Evolutionary conservation across 2,329 filamentous ascomycete genomes (phyloP).

Genomic region (Aspergillus pseudonomiae): DNA sequence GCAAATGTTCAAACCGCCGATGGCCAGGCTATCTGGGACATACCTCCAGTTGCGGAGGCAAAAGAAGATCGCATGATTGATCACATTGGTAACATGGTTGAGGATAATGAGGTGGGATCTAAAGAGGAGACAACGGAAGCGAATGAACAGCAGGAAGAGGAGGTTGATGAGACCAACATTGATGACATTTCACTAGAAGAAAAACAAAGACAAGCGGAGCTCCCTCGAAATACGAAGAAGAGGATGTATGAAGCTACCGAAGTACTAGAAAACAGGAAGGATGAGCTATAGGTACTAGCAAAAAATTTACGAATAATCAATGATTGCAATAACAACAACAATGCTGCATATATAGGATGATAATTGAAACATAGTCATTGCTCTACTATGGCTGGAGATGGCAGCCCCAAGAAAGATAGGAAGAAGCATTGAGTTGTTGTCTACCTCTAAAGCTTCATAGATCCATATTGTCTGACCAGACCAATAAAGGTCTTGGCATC

Average conservation of each 20-base stretch:
- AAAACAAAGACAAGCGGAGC: conserved; percentile 38
- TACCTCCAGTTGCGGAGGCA: conserved; percentile 21
- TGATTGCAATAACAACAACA: not conserved
- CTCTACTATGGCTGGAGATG: not conserved
- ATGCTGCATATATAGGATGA: not conserved
- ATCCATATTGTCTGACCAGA: not conserved
- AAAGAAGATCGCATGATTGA: conserved; percentile 44
- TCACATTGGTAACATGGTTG: conserved; percentile 45
- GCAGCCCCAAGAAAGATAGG: not conserved
- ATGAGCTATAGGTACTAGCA: conserved; percentile 37
- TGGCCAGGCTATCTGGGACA: conserved; percentile 24
- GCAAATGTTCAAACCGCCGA: conserved; percentile 20
- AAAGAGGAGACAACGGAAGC: conserved; percentile 11
- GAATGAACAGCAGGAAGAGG: conserved; percentile 26
- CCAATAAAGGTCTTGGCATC: conserved; percentile 10
- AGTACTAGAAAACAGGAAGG: conserved; percentile 36
- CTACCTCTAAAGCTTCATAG: not conserved
- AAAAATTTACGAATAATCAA: not conserved
- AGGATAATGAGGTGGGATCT: conserved; percentile 20
- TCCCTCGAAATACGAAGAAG: conserved; percentile 52
- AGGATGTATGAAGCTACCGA: conserved; percentile 50
- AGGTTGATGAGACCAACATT: conserved; percentile 31
- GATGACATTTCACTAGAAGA: conserved; percentile 42
- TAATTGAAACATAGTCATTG: not conserved
- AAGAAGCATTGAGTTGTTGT: not conserved